Evolutionary conservation across 2,329 filamentous ascomycete genomes (phyloP).

Genomic region (Ampelomyces quisqualis): DNA sequence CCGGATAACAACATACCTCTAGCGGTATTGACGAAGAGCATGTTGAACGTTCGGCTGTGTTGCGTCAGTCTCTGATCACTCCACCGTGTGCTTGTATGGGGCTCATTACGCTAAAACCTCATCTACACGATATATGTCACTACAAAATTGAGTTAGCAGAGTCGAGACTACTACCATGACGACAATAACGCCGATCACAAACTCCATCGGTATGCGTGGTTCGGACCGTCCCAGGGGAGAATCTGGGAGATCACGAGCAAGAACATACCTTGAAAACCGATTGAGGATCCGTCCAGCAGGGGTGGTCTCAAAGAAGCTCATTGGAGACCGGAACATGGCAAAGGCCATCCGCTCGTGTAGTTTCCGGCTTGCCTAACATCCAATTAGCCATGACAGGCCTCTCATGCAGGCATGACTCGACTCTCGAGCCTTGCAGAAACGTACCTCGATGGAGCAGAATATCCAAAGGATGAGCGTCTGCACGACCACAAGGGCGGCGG

Average conservation of each 20-base stretch:
- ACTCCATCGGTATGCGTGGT: slow-evolving; percentile 7
- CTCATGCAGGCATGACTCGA: slow-evolving; percentile 7
- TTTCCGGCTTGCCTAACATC: slow-evolving; percentile 77
- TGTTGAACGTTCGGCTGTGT: slow-evolving; percentile 81
- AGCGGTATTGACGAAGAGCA: slow-evolving; percentile 61
- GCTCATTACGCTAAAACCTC: slow-evolving; percentile 74
- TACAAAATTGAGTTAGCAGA: slow-evolving; percentile 37
- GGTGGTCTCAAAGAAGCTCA: slow-evolving; percentile 98
- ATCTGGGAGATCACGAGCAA: slow-evolving; percentile 6
- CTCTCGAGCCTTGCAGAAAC: slow-evolving; percentile 30
- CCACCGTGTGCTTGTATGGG: slow-evolving; percentile 1
- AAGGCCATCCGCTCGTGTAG: slow-evolving; percentile 96
- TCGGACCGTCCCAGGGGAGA: slow-evolving; percentile 5
- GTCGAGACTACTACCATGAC: neutral
- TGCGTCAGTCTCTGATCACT: slow-evolving; percentile 27
- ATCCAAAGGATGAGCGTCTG: slow-evolving; percentile 98
- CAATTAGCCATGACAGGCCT: slow-evolving; percentile 25
- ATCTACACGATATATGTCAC: slow-evolving; percentile 79
- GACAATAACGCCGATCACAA: neutral
- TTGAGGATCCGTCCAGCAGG: slow-evolving; percentile 96
- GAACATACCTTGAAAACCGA: slow-evolving; percentile 79
- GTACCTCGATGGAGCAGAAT: slow-evolving; percentile 96
- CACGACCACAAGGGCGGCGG: slow-evolving; percentile 78
- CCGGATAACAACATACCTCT: slow-evolving; percentile 45
- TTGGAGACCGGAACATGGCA: slow-evolving; percentile 94